phyloP scores from a whole-genome alignment of 495 filamentous ascomycete species.

The Penicillium crystallinum region DNA sequence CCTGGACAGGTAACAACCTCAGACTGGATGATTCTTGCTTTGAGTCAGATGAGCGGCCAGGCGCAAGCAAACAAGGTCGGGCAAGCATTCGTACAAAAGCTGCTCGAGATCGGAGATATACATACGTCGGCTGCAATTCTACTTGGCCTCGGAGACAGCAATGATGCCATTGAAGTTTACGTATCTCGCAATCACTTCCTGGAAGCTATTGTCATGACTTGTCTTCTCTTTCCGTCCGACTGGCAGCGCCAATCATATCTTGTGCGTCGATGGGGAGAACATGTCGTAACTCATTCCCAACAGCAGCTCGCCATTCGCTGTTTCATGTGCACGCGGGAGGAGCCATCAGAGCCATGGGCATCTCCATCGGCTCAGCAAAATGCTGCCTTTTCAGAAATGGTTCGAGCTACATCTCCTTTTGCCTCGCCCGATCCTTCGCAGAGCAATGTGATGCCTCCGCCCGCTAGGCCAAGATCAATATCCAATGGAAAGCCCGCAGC shows the following conservation, averaged over 20 bases:
- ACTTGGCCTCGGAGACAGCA: conserved; percentile 84
- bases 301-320: conserved; percentile 89
- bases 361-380: conserved; percentile 73
- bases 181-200: conserved; percentile 85
- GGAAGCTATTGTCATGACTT: conserved; percentile 82
- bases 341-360: conserved; percentile 76
- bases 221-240: conserved; percentile 65
- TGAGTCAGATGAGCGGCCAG: conserved; percentile 78
- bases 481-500: conserved; percentile 40
- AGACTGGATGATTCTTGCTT: conserved; percentile 95
- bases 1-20: conserved; percentile 79
- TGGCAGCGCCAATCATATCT: conserved; percentile 88
- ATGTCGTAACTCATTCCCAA: conserved; percentile 78
- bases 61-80: conserved; percentile 85
- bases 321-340: conserved; percentile 74
- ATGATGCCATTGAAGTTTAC: conserved; percentile 96
- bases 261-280: conserved; percentile 91
- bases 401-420: conserved; percentile 40
- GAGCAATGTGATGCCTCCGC: conserved; percentile 23
- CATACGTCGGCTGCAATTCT: conserved; percentile 89
- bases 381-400: conserved; percentile 36
- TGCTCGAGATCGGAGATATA: conserved; percentile 84
- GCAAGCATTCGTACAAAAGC: conserved; percentile 84
- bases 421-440: conserved; percentile 35
- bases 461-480: conserved; percentile 22